Evolutionary conservation across 371 early-diverging fungal species (phyloP).

Genomic region (Coemansia sp.): DNA sequence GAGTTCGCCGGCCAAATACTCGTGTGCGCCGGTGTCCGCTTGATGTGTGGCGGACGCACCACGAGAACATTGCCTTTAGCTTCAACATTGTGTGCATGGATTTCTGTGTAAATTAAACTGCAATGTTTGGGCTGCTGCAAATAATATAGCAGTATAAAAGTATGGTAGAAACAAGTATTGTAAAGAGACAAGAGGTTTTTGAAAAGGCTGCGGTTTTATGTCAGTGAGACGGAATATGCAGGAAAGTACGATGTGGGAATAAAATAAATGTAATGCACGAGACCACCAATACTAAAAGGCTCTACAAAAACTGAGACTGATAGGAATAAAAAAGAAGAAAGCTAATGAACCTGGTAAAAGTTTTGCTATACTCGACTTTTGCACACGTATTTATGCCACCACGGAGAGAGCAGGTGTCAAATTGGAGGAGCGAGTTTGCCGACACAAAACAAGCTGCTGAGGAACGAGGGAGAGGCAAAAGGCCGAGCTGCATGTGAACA

Average conservation of each 20-base stretch:
- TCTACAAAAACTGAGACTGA: not conserved
- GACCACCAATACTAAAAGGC: not conserved
- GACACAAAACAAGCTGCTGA: not conserved
- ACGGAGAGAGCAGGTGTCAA: not conserved
- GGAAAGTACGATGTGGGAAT: not conserved
- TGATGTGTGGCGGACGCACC: conserved; percentile 30
- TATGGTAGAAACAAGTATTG: not conserved
- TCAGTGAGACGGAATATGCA: not conserved
- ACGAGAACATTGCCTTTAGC: conserved; percentile 26
- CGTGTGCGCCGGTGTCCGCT: conserved; percentile 14
- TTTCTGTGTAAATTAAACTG: too few relatives aligned
- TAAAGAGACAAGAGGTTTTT: not conserved
- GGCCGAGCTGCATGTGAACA: conserved; percentile 10
- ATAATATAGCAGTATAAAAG: not conserved
- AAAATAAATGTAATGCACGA: conserved; percentile 5
- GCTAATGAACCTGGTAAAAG: not conserved
- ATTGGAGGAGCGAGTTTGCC: not conserved
- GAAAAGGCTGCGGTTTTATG: not conserved
- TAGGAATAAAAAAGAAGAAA: not conserved
- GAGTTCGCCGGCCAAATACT: conserved; percentile 21
- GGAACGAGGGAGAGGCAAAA: not conserved
- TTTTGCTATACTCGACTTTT: not conserved
- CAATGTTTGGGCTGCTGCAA: too few relatives aligned
- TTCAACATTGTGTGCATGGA: conserved; percentile 14
- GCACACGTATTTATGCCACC: conserved; percentile 1